Base-by-base conservation (phyloP, 768 basidiomycete species). In the Boletus subcaerulescens region DNA sequence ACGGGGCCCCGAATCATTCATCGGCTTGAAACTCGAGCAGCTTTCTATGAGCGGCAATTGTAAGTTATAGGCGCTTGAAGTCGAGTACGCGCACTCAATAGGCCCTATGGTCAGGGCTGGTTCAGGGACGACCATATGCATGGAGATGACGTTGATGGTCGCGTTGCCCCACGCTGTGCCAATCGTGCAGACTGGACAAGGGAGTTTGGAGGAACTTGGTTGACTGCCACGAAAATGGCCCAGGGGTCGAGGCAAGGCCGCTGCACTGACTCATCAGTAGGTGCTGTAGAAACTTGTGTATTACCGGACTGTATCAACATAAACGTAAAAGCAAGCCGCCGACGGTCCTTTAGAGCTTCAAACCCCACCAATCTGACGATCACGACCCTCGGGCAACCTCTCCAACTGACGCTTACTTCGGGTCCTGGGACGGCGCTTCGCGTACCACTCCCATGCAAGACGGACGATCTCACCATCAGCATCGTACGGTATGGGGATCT, bases 391-490 rank as follows among this genome's bases (percentile, higher is more conserved):
- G 5, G 89, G 89, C 77, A 81, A 78, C 52, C 83, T 74, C 43
- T 80, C 76, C 52, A 85, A 66, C 73, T 87, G 83, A 43, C 71
- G 74, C 73, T 81, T 79, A 59, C 85, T 84, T 61, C 89, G 76
- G 54, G 87, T 77, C 60, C 87, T 73, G 3, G 89, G 83, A 26
- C 89, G 78, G 48, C 82, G 76, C 70, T 84, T 78, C 56, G 85
- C 80, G 65, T 93, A 97, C 91, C 92, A 98, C 73, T 96, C 96
- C 97, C 97, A 99, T 4, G 92, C 88, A 54, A 92, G 81, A 53
- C 92, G 86, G 57, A 98, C 81, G 13, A 97, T 78, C 60, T 95
- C 91, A 17, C 97, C 97, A 64, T 97, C 95, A 0, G 97, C 94
- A 58, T 95, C 93, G 71, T 89, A 98, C 3, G 97, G 97, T 5